Percentiles rank a stretch among this genome's conserved stretches.
These are phyloP conservation scores for Fusarium redolens DNA, from an alignment of 2,329 filamentous ascomycete species.

Conservation along the genomic window DNA sequence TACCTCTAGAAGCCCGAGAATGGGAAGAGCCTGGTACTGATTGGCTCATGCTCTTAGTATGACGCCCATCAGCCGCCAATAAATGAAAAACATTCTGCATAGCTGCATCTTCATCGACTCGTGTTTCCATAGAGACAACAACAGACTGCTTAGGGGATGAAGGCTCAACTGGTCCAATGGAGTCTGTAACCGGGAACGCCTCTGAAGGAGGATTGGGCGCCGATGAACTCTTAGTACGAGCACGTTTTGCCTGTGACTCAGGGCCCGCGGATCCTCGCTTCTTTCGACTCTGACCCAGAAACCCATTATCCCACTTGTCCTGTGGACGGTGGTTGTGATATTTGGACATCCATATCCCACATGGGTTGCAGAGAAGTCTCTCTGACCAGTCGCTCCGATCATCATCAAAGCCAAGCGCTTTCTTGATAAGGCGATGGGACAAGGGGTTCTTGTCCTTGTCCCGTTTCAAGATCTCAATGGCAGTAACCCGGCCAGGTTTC, in stretches of 20 bases:
- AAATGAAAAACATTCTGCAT: conserved; percentile 16
- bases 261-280: conserved; percentile 59
- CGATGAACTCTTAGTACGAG: conserved; percentile 60
- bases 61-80: conserved; percentile 1
- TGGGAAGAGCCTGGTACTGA: conserved; percentile 60
- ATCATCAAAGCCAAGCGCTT: conserved; percentile 70
- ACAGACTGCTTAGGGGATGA: conserved; percentile 47
- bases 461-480: conserved; percentile 74
- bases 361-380: conserved; percentile 90
- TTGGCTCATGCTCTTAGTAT: conserved; percentile 25
- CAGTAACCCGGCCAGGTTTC: conserved; percentile 78
- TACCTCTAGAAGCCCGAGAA: conserved; percentile 65
- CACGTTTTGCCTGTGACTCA: conserved; percentile 59
- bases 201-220: conserved; percentile 63
- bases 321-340: conserved; percentile 85
- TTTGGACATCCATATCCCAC: conserved; percentile 94
- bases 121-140: conserved; percentile 31
- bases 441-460: conserved; percentile 72
- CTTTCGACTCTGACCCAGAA: conserved; percentile 63
- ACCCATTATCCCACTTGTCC: conserved; percentile 81
- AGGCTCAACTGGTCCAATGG: conserved; percentile 59
- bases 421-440: conserved; percentile 82
- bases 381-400: conserved; percentile 77
- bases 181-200: conserved; percentile 65
- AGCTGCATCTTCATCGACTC: background rate